These are phyloP conservation scores for Cladosporium cucumerinum DNA, from an alignment of 2,329 filamentous ascomycete species.

Conservation along the genomic window DNA sequence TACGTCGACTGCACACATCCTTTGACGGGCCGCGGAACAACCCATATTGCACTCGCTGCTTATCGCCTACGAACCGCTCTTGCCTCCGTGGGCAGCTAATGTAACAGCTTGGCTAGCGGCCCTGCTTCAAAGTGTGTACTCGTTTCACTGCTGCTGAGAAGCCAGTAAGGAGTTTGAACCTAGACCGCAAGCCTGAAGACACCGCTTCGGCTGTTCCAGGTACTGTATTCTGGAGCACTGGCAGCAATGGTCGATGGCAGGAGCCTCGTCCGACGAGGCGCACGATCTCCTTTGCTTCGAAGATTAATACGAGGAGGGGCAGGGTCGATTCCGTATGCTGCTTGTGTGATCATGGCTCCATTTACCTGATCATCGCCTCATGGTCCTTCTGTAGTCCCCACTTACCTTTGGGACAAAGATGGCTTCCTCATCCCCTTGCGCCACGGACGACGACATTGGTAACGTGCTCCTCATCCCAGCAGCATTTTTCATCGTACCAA, in stretches of 20 bases:
- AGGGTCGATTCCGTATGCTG: neutral
- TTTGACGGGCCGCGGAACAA: neutral
- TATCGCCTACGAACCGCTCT: neutral
- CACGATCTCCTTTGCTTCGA: neutral
- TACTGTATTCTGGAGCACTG: neutral
- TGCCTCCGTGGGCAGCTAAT: neutral
- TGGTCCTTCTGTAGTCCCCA: neutral
- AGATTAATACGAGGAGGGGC: neutral
- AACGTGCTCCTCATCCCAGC: conserved; percentile 4
- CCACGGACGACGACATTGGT: neutral
- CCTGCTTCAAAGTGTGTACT: neutral
- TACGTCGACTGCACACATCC: neutral
- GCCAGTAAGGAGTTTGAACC: neutral
- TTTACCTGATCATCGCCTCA: neutral
- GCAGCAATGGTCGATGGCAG: neutral
- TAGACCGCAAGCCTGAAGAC: neutral
- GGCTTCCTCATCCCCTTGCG: neutral
- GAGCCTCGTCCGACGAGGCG: neutral
- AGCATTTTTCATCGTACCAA: neutral
- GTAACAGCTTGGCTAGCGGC: neutral
- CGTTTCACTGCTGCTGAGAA: too few species aligned
- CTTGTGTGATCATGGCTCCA: neutral
- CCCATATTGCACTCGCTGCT: neutral
- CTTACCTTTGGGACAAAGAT: neutral
- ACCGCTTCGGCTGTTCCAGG: neutral